Percentiles rank a stretch among this genome's conserved stretches.
Evolutionary conservation across 345 rosid genomes (phyloP).

Genomic region (Geranium rotundifolium): DNA sequence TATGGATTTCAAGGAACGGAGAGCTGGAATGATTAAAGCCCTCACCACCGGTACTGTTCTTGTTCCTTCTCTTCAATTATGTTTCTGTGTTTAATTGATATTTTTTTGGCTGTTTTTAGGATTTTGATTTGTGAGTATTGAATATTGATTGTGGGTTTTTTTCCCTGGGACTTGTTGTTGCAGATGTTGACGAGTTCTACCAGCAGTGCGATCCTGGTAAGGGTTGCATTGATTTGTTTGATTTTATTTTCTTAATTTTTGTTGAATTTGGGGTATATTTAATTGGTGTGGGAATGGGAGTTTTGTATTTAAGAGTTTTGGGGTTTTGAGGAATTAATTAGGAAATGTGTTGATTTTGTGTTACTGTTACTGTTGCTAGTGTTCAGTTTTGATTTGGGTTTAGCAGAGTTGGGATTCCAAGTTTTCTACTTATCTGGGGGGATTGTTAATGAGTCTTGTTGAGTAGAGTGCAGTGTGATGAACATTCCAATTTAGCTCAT

Average conservation of each 20-base stretch:
- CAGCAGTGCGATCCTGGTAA: constrained; percentile 74
- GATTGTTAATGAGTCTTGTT: too few relatives aligned
- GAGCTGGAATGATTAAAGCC: constrained; percentile 64
- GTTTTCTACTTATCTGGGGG: too few relatives aligned
- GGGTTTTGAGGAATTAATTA: too few relatives aligned
- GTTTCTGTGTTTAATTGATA: neutral
- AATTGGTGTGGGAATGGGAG: neutral
- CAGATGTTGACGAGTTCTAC: constrained; percentile 63
- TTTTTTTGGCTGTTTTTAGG: neutral
- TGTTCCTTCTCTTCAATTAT: neutral
- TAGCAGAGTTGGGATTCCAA: too few relatives aligned
- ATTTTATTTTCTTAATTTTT: neutral
- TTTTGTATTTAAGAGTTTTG: too few relatives aligned
- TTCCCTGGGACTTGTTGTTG: constrained; percentile 7
- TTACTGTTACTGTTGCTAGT: too few relatives aligned
- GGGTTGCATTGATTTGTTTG: constrained; percentile 2
- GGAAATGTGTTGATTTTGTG: too few relatives aligned
- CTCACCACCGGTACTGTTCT: constrained; percentile 37
- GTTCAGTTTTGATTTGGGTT: too few relatives aligned
- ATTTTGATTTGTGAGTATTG: too few relatives aligned
- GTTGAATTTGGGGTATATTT: neutral
- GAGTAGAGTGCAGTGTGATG: too few relatives aligned
- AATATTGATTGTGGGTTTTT: neutral
- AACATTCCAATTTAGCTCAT: too few relatives aligned
- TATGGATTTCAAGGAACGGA: constrained; percentile 60